Evolutionary conservation across 345 rosid species (phyloP).

Genomic region (Gossypium arboreum): DNA sequence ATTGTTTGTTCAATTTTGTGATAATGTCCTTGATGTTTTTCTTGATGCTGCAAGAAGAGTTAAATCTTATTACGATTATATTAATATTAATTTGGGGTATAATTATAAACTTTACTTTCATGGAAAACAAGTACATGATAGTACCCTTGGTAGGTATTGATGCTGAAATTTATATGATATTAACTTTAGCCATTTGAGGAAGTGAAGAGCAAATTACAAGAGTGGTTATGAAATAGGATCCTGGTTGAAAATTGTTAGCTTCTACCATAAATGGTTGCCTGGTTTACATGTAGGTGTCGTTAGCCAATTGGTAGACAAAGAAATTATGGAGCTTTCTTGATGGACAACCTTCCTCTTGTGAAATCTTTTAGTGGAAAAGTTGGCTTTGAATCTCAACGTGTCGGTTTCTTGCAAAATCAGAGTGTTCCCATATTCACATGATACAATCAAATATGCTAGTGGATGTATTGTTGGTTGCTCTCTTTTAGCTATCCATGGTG

Average conservation of each 20-base stretch:
- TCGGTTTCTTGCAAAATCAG: slow-evolving; percentile 92
- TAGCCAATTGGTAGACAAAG: slow-evolving; percentile 62
- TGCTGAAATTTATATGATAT: background rate
- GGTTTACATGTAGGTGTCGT: slow-evolving; percentile 42
- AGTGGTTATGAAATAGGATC: background rate
- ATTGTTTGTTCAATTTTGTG: slow-evolving; percentile 91
- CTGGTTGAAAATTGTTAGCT: background rate
- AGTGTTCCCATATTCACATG: no score
- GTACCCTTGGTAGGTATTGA: background rate
- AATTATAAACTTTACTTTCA: background rate
- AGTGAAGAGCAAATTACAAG: background rate
- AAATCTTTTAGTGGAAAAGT: slow-evolving; percentile 68
- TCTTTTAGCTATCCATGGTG: slow-evolving; percentile 80
- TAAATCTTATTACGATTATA: slow-evolving; percentile 72
- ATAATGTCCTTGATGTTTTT: slow-evolving; percentile 53
- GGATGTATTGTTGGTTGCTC: slow-evolving; percentile 70
- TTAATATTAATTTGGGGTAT: slow-evolving; percentile 80
- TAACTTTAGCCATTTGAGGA: background rate
- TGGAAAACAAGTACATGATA: background rate
- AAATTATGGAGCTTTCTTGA: slow-evolving; percentile 86
- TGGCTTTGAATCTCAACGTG: slow-evolving; percentile 52
- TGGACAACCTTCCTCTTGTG: slow-evolving; percentile 88
- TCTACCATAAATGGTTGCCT: background rate
- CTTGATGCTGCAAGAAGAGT: slow-evolving; percentile 70
- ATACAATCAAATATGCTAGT: slow-evolving; percentile 68